Conservation (phyloP, 2,329 filamentous ascomycete genomes). For the Ophiostoma tasmaniense region DNA sequence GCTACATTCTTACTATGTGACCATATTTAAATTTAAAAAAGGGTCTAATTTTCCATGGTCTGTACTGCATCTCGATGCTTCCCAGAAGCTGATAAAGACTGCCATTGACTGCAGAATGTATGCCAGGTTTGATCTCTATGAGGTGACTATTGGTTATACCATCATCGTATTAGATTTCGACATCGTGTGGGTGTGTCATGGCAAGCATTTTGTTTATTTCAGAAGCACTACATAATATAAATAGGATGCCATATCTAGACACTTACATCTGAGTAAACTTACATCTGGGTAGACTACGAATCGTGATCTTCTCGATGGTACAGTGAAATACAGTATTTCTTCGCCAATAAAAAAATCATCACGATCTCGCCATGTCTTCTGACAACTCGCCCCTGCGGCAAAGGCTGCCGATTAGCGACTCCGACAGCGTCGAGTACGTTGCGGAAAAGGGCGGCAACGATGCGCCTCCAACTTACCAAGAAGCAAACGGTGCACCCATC, state of each 20-base stretch:
- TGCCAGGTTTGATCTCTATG: neutral
- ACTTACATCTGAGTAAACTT: neutral
- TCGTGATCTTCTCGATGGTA: neutral
- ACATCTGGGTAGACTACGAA: neutral
- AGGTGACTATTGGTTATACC: neutral
- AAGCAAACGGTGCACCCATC: constrained; percentile 53
- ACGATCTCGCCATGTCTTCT: neutral
- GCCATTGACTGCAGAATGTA: neutral
- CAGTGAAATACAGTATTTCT: neutral
- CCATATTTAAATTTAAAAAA: no score
- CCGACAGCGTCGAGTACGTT: neutral
- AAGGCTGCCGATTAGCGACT: neutral
- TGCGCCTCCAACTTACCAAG: constrained; percentile 33
- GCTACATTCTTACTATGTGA: neutral
- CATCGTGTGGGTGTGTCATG: neutral
- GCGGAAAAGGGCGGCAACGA: constrained; percentile 22
- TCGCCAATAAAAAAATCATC: neutral
- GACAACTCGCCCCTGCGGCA: neutral
- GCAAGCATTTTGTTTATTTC: neutral
- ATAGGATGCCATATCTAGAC: neutral
- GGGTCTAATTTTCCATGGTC: neutral
- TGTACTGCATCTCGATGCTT: neutral
- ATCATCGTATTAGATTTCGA: neutral
- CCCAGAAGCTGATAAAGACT: neutral
- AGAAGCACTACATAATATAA: neutral